Evolutionary conservation across 1,284 basidiomycete species (phyloP), one percentile per base, ranked within the genome.

Genomic region (Coniferiporia weirii): DNA sequence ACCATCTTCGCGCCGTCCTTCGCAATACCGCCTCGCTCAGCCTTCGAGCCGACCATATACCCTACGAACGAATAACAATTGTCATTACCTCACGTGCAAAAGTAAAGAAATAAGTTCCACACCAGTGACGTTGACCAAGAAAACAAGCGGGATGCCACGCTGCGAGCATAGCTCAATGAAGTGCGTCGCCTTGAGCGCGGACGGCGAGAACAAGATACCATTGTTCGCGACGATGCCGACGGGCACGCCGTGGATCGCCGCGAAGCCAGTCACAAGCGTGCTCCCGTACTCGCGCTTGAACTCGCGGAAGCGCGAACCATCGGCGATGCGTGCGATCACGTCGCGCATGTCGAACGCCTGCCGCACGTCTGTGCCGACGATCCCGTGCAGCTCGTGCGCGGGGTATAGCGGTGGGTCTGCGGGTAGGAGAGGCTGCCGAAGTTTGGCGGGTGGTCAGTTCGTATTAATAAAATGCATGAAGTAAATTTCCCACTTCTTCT

Each of bases 1-100:
- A 98, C 95, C 93, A 98, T 96, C 80, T 98, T 98, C 15, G 95
- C 95, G 34, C 95, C 95, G 69, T 98, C 94, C 74, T 97, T 97
- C 13, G 95, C 95, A 65, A 98, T 98, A 1, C 95, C 95, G n/a
- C 91, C 91, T 63, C 83, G 83, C 75, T 97, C 94, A 27, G 94
- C 94, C 66, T 94, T 95, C 38, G 92, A 93, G 15, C 93, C 93
- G 7, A 97, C 93, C 93, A 96, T 95, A 69, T 96, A 96, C 13
- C 91, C 87, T 84, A 57, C 52, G 12, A 17, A 43, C 48, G 8
- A 32, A 49, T 27, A 51, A 13, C 53, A 45, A 54, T 8, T 13
- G 43, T 54, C 38, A 55, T 19, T 20, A n/a, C 51, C 1, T 46
- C 12, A 5, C 61, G 54, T 61, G 49, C 17, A 61, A 46, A 35